Evolutionary conservation across 139 green algal species (phyloP), one percentile per base, ranked within the genome.

Genomic region (Monoraphidium neglectum): DNA sequence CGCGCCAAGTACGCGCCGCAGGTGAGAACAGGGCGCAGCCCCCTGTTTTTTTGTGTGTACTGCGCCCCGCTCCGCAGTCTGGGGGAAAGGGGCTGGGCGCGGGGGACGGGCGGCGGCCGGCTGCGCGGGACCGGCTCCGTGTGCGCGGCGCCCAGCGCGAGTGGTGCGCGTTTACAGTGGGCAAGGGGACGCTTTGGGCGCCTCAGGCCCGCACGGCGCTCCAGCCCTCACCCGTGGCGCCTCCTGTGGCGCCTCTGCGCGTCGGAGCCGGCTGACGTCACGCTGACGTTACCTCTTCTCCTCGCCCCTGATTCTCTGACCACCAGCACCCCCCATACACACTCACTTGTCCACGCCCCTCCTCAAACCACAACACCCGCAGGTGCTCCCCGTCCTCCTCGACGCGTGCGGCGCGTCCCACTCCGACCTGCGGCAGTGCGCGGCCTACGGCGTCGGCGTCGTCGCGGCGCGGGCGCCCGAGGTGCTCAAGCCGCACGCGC

Each of bases 391-490:
- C 16, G 63, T 89, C 32, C 73, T 96, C 59, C 68, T 97, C 54
- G 82, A 89, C 37, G 83, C 76, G n/a, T 76, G 63, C 37, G 56
- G 38, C 53, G 77, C 86, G 64, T 65, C 79, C 26, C 81, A 97
- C 67, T 26, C 85, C 15, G 90, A 92, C 75, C 79, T 99, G 40
- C 87, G 95, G 62, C 95, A 99, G 82, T 97, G 92, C 69, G 85
- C 85, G 1, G 93, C 97, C 53, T 99, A 98, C 80, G 95, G 95
- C 18, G 78, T 99, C 68, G 95, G 95, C 62, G 77, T 94, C 4
- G 84, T 92, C 8, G 95, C 93, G 8, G 54, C 92, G 26, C 82
- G 82, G 65, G 76, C 81, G n/a, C 77, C 82, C 0, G 83, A 90
- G 51, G 40, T 72, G 21, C 95, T 97, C 77, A 54, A 75, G 54